Base-by-base conservation (phyloP, 768 basidiomycete genomes). In the Pleurotus giganteus region DNA sequence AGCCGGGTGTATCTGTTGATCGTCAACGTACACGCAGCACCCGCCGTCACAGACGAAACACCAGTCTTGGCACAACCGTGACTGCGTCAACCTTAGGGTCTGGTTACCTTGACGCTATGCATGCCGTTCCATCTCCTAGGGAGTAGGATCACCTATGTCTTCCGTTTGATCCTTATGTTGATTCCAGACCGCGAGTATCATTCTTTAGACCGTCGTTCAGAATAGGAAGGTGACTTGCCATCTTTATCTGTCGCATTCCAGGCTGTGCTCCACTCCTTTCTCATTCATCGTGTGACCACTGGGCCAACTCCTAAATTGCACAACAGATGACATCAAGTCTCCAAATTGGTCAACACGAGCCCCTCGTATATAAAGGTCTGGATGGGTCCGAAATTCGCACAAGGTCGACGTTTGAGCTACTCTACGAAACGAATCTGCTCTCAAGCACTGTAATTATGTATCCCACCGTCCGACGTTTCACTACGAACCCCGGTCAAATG, bases 61-160 rank as follows among this genome's bases (percentile, higher is more conserved):
- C 31, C 17, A 51, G 32, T 17, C 39, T 41, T 7, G 39, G 39
- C 19, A 41, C 39, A 19, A 41, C 39, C 7, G 15, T 41, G n/a
- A 41, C 39, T 21, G 23, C 23, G 12, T 51, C 34, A 27, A 12
- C 49, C 23, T 2, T 51, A 7, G 49, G 49, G 4, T 51, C 49
- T 24, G 49, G 49, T 1, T 51, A 36, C 26, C 13, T 19, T 37
- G 49, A 51, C 37, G 49, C 49, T 12, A 51, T 51, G 7, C 49
- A 51, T 11, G 49, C 49, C 2, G 23, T 51, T 4, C 49, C 49
- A n/a, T 24, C 23, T 29, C 34, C 8, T 15, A 15, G 17, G 29
- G 17, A 36, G 34, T 36, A 36, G n/a, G n/a, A n/a, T n/a, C 39
- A n/a, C 39, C 9, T 41, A 41, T n/a, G n/a, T 41, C 17, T 19